Conservation (phyloP, 306 rosid species). For the Fragaria nilgerrensis region DNA sequence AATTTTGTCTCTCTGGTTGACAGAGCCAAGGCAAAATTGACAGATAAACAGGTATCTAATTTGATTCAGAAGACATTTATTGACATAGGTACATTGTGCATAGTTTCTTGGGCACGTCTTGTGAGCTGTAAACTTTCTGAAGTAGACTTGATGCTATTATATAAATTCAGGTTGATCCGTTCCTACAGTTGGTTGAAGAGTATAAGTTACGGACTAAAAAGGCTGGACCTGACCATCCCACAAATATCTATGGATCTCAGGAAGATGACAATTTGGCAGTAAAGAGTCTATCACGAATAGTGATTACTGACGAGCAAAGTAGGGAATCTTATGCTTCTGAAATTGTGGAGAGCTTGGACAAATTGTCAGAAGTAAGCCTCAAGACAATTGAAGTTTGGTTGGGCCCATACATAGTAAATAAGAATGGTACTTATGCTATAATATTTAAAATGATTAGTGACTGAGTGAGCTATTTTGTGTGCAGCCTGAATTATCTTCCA, state of each 20-base stretch:
- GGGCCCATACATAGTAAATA: not conserved
- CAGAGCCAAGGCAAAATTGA: slow-evolving; percentile 49
- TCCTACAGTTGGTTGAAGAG: slow-evolving; percentile 65
- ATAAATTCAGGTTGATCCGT: slow-evolving; percentile 73
- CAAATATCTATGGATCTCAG: slow-evolving; percentile 59
- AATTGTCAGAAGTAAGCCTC: slow-evolving; percentile 53
- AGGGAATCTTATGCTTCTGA: slow-evolving; percentile 58
- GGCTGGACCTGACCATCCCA: slow-evolving; percentile 32
- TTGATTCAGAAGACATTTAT: slow-evolving; percentile 10
- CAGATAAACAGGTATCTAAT: slow-evolving; percentile 49
- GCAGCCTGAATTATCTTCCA: slow-evolving; percentile 57
- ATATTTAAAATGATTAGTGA: not conserved
- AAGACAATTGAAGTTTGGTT: not conserved
- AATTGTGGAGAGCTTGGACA: slow-evolving; percentile 59
- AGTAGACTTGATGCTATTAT: slow-evolving; percentile 12
- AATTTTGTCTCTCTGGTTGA: slow-evolving; percentile 53
- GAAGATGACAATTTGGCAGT: slow-evolving; percentile 70
- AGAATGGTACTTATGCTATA: not conserved
- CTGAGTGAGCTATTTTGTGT: slow-evolving; percentile 12
- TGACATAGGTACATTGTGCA: slow-evolving; percentile 15
- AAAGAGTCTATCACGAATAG: slow-evolving; percentile 45
- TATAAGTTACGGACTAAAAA: slow-evolving; percentile 60
- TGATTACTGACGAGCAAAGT: slow-evolving; percentile 40
- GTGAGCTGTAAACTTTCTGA: slow-evolving; percentile 2
- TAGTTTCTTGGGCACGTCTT: slow-evolving; percentile 3